These are phyloP conservation scores for Sphaerobolus stellatus DNA, from an alignment of 1,284 basidiomycete species.

Conservation along the genomic window DNA sequence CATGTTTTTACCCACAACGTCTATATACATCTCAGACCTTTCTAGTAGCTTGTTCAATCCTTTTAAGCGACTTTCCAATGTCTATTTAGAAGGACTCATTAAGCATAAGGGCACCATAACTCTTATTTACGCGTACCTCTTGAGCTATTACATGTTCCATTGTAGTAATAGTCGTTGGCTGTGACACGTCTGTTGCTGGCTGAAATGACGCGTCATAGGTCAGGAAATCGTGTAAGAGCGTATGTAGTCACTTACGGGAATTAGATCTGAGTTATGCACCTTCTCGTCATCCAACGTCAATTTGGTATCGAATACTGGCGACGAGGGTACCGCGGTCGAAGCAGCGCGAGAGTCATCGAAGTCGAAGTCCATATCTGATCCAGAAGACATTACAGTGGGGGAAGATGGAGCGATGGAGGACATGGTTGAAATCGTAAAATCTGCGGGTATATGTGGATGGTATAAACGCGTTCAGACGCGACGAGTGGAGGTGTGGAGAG, in stretches of 20 bases:
- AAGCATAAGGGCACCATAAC: not conserved
- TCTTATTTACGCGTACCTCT: not conserved
- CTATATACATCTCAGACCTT: constrained; percentile 61
- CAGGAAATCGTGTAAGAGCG: too few species aligned
- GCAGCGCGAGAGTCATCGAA: not conserved
- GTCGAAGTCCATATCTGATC: not conserved
- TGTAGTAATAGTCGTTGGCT: not conserved
- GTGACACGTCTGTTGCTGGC: not conserved
- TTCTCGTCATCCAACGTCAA: too few species aligned
- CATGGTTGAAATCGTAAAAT: too few species aligned
- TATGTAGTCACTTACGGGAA: too few species aligned
- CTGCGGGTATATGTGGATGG: too few species aligned
- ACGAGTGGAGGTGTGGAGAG: too few species aligned
- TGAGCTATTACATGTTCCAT: not conserved
- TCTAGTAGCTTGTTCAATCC: constrained; percentile 60
- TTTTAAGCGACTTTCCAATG: constrained; percentile 45
- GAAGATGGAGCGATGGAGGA: too few species aligned
- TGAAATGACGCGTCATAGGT: not conserved
- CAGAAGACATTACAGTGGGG: not conserved
- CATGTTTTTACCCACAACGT: constrained; percentile 62
- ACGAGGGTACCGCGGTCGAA: constrained; percentile 3
- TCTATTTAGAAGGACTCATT: constrained; percentile 30
- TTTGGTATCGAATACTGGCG: not conserved
- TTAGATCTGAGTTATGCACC: too few species aligned
- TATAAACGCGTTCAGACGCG: too few species aligned